These are phyloP conservation scores for Epichloe gansuensis DNA, from an alignment of 2,329 filamentous ascomycete genomes.

Conservation along the genomic window DNA sequence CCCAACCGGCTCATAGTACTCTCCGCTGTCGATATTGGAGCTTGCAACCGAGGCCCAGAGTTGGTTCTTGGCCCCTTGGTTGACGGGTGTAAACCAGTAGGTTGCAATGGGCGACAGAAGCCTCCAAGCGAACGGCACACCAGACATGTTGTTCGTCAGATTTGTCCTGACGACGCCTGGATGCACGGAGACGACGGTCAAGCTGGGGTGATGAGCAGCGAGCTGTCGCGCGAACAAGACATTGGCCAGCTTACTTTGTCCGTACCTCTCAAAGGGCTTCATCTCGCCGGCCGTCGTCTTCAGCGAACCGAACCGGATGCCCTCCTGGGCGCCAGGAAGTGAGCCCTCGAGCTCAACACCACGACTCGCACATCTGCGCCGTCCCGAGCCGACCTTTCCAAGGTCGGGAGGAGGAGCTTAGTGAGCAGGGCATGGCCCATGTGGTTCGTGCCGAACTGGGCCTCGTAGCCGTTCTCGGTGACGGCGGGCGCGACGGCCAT, in stretches of 20 bases:
- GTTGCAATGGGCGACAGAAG: constrained; percentile 8
- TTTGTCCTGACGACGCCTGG: constrained; percentile 19
- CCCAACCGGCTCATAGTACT: constrained; percentile 23
- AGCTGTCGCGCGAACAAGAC: constrained; percentile 18
- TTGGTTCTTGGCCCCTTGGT: constrained; percentile 27
- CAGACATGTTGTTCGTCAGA: constrained; percentile 10
- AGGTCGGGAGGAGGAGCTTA: constrained; percentile 22
- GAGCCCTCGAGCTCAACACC: constrained; percentile 15
- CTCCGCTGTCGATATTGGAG: constrained; percentile 18
- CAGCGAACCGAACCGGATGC: constrained; percentile 19
- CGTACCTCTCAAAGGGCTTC: constrained; percentile 14
- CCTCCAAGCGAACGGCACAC: constrained; percentile 4
- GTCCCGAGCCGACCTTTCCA: constrained; percentile 16
- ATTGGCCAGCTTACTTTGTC: constrained; percentile 21
- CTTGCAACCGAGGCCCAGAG: constrained; percentile 29
- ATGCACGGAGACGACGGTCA: constrained; percentile 16
- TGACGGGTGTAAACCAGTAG: constrained; percentile 13
- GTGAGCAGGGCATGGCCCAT: constrained; percentile 34
- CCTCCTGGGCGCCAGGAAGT: constrained; percentile 12
- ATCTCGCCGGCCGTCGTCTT: constrained; percentile 12
- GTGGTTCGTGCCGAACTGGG: constrained; percentile 38
- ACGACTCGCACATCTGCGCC: constrained; percentile 19
- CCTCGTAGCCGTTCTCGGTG: constrained; percentile 34
- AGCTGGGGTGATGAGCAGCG: constrained; percentile 12
- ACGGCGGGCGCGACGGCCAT: constrained; percentile 24